Evolutionary conservation across 371 early-diverging fungal species (phyloP).

Genomic region (Mortierella sp.): DNA sequence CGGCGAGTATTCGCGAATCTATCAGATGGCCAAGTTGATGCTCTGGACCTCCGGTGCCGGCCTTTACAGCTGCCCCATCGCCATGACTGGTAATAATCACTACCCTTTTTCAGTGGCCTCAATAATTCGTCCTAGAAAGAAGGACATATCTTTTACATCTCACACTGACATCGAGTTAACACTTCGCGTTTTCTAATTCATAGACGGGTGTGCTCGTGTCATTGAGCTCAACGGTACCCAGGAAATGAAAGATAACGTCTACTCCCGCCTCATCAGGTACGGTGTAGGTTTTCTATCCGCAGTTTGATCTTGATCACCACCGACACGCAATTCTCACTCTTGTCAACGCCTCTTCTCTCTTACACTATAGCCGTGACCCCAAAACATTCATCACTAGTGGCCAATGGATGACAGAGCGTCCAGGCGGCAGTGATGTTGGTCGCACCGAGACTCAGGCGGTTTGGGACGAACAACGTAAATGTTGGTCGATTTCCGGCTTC

Average conservation of each 20-base stretch:
- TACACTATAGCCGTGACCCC: slow-evolving; percentile 65
- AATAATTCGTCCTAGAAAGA: not conserved
- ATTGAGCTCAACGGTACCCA: slow-evolving; percentile 67
- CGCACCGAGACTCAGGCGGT: slow-evolving; percentile 72
- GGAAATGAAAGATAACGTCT: slow-evolving; percentile 65
- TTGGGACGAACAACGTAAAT: slow-evolving; percentile 57
- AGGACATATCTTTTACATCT: not conserved
- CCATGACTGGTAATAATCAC: slow-evolving; percentile 68
- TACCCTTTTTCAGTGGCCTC: not conserved
- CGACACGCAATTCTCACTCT: not conserved
- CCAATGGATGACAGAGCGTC: slow-evolving; percentile 87
- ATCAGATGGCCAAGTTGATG: slow-evolving; percentile 78
- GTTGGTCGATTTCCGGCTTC: slow-evolving; percentile 74
- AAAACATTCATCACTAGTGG: slow-evolving; percentile 72
- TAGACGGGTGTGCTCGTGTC: slow-evolving; percentile 76
- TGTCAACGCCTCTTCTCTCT: not conserved
- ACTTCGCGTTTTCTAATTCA: not conserved
- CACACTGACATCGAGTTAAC: not conserved
- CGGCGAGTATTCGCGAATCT: slow-evolving; percentile 66
- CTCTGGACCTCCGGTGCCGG: slow-evolving; percentile 71
- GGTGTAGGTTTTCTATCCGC: not conserved
- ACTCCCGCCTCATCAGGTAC: slow-evolving; percentile 58
- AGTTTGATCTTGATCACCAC: too few relatives aligned
- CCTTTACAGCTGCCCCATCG: slow-evolving; percentile 75
- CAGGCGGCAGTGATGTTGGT: slow-evolving; percentile 76